These are phyloP conservation scores for Apiotrichum domesticum DNA, from an alignment of 1,284 basidiomycete genomes.

Conservation along the genomic window DNA sequence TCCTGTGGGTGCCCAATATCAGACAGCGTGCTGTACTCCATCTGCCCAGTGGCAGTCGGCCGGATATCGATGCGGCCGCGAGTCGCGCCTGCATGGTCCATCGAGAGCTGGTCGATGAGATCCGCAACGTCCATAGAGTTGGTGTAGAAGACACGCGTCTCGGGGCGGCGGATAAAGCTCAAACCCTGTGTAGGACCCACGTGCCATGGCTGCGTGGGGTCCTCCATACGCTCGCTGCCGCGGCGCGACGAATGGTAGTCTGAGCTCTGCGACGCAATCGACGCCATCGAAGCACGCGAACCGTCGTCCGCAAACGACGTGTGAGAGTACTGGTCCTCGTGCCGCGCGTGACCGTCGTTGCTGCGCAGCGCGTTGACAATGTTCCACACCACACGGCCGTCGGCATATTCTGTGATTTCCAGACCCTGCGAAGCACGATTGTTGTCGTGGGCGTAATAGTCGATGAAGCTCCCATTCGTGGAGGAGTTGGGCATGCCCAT, in stretches of 20 bases:
- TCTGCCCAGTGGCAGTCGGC: slow-evolving; percentile 1
- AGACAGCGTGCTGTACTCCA: background rate
- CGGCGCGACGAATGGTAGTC: background rate
- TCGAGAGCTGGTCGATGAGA: slow-evolving; percentile 40
- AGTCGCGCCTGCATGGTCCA: slow-evolving; percentile 24
- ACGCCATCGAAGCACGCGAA: slow-evolving; percentile 2
- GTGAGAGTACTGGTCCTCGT: background rate
- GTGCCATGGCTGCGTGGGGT: slow-evolving; percentile 9
- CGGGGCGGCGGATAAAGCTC: slow-evolving; percentile 21
- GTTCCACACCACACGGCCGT: slow-evolving; percentile 42
- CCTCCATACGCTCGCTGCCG: slow-evolving; percentile 3
- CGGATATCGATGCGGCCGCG: slow-evolving; percentile 39
- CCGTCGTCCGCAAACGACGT: background rate
- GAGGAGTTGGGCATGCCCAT: slow-evolving; percentile 5
- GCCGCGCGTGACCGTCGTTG: slow-evolving; percentile 3
- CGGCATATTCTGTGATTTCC: slow-evolving; percentile 41
- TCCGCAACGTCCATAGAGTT: slow-evolving; percentile 39
- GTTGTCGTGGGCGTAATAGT: slow-evolving; percentile 9
- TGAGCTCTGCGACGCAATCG: background rate
- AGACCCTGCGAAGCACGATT: slow-evolving; percentile 27
- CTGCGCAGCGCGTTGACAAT: slow-evolving; percentile 36
- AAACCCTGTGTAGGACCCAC: slow-evolving; percentile 11
- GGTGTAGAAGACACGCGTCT: slow-evolving; percentile 37
- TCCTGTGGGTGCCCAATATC: background rate
- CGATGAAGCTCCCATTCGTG: slow-evolving; percentile 9